Evolutionary conservation across 306 rosid genomes (phyloP).

Genomic region (Abrus precatorius): DNA sequence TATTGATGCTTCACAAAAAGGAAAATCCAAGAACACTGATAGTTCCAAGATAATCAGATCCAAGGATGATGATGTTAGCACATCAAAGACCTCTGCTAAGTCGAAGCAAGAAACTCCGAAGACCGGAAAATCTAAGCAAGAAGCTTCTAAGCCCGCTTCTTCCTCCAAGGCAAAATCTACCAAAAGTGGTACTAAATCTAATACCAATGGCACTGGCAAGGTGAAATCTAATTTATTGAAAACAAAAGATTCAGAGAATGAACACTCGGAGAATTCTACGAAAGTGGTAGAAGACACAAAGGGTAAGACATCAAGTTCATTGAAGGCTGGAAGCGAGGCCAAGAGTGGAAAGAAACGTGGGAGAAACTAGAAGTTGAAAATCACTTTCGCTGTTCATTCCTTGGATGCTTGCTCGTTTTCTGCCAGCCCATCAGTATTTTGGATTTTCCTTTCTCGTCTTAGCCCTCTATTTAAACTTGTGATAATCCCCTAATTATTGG

Average conservation of each 20-base stretch:
- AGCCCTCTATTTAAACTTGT: conserved; percentile 46
- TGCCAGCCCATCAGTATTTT: conserved; percentile 27
- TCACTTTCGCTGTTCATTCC: conserved; percentile 12
- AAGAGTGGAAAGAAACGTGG: conserved; percentile 84
- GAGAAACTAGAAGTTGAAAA: conserved; percentile 58
- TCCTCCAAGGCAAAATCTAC: conserved; percentile 66
- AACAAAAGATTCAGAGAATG: conserved; percentile 59
- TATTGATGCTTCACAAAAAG: conserved; percentile 54
- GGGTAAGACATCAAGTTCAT: conserved; percentile 59
- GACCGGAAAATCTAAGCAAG: conserved; percentile 69
- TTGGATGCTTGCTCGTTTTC: background rate
- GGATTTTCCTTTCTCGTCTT: conserved; percentile 34
- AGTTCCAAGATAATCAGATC: conserved; percentile 60
- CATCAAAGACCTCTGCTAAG: conserved; percentile 58
- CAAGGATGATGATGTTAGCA: conserved; percentile 65
- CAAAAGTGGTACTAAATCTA: conserved; percentile 61
- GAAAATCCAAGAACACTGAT: conserved; percentile 62
- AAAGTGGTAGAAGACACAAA: conserved; percentile 54
- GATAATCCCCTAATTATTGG: conserved; percentile 49
- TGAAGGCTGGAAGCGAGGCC: conserved; percentile 60
- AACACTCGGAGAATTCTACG: conserved; percentile 52
- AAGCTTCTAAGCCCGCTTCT: conserved; percentile 57
- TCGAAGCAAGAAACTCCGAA: conserved; percentile 67
- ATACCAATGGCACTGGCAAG: conserved; percentile 59
- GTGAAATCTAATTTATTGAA: conserved; percentile 61